Evolutionary conservation across 1,284 basidiomycete species (phyloP).

Genomic region (Ustilago hordei): DNA sequence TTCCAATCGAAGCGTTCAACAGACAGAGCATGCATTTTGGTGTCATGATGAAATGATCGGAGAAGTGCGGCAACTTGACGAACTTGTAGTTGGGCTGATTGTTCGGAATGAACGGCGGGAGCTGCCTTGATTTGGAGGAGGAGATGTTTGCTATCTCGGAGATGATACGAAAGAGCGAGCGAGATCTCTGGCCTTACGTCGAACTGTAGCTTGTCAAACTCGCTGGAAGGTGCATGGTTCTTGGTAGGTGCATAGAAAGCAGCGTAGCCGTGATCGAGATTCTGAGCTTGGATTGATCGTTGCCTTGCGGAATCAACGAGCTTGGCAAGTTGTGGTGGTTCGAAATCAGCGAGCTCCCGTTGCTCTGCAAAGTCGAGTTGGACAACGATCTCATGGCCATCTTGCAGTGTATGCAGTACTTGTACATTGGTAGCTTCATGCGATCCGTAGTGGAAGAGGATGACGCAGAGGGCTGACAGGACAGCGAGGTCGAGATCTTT

Average conservation of each 20-base stretch:
- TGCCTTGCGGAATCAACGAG: slow-evolving; percentile 19
- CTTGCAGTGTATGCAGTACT: slow-evolving; percentile 20
- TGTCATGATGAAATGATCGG: slow-evolving; percentile 29
- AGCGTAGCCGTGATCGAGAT: slow-evolving; percentile 42
- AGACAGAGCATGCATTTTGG: slow-evolving; percentile 34
- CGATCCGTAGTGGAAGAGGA: slow-evolving; percentile 48
- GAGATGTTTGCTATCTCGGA: slow-evolving; percentile 7
- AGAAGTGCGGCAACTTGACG: slow-evolving; percentile 50
- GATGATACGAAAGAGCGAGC: slow-evolving; percentile 33
- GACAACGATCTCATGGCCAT: slow-evolving; percentile 22
- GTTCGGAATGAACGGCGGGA: slow-evolving; percentile 45
- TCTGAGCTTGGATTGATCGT: not conserved
- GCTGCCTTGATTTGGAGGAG: slow-evolving; percentile 43
- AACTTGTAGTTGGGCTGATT: slow-evolving; percentile 53
- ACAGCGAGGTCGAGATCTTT: slow-evolving; percentile 32
- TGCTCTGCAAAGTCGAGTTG: slow-evolving; percentile 44
- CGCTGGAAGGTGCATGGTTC: not conserved
- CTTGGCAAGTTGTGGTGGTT: slow-evolving; percentile 16
- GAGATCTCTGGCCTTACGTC: slow-evolving; percentile 28
- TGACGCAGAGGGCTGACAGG: slow-evolving; percentile 41
- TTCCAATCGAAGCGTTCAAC: slow-evolving; percentile 42
- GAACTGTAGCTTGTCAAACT: slow-evolving; percentile 30
- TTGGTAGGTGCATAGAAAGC: slow-evolving; percentile 22
- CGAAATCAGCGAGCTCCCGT: slow-evolving; percentile 15
- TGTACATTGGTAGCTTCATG: slow-evolving; percentile 49